phyloP scores from a whole-genome alignment of 495 filamentous ascomycete genomes.

The Parathielavia appendiculata region DNA sequence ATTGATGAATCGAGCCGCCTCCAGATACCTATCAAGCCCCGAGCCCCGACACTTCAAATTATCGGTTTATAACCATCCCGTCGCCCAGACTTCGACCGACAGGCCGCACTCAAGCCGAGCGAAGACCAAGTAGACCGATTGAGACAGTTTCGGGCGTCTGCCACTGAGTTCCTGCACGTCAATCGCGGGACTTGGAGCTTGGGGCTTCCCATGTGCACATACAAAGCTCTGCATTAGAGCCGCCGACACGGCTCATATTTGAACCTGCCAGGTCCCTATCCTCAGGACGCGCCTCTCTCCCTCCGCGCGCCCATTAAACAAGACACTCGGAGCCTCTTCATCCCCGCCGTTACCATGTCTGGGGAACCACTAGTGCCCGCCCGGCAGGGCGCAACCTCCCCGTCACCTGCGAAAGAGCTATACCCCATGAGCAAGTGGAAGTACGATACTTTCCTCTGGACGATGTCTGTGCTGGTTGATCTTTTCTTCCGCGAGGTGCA shows the following conservation, averaged over 20 bases:
- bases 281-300: too few relatives aligned
- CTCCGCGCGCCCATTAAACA: neutral
- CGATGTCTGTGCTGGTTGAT: slow-evolving; percentile 78
- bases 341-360: slow-evolving; percentile 17
- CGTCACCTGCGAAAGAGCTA: slow-evolving; percentile 47
- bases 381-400: slow-evolving; percentile 24
- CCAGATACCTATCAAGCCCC: neutral
- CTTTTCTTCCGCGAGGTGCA: slow-evolving; percentile 98
- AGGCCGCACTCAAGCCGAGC: neutral
- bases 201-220: neutral
- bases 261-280: too few relatives aligned
- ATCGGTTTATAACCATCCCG: neutral
- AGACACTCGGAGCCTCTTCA: neutral
- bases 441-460: slow-evolving; percentile 79
- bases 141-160: neutral
- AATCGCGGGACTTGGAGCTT: neutral
- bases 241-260: too few relatives aligned
- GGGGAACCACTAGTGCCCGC: slow-evolving; percentile 13
- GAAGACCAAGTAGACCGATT: neutral
- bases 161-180: neutral
- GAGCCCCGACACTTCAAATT: neutral
- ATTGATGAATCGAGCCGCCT: neutral
- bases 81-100: neutral
- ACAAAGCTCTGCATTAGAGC: neutral
- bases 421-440: slow-evolving; percentile 66